Evolutionary conservation across 768 basidiomycete species (phyloP), one percentile per base, ranked within the genome.

Genomic region (Boletales sp.): DNA sequence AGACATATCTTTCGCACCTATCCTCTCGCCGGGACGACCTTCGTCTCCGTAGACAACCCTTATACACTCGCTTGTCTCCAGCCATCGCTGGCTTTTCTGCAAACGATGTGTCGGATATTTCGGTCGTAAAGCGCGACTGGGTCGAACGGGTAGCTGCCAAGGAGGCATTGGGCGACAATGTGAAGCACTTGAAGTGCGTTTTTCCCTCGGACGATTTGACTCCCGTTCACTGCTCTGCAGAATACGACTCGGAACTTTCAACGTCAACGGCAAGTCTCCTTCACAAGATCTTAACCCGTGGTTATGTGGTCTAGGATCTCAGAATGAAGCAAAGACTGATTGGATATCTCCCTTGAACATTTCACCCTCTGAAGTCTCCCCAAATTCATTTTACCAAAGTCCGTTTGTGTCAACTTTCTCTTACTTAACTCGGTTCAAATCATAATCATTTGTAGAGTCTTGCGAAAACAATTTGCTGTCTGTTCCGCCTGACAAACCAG

Each of bases 251-350:
- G 88, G 90, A 18, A 88, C 87, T 0, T 93, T 92, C 72, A 93
- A 93, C 57, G 89, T 92, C 41, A 90, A 90, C 57, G 89, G 87
- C 2, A 83, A 82, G 59, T 56, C 78, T 34, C 87, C 90, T 1
- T 81, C 84, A 3, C 84, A 87, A 55, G 86, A 89, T 60, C 68
- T 92, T 9, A 78, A 80, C 5, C 64, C 76, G 3, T 91, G 89
- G 87, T 59, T 89, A 30, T 70, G 78, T 38, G 64, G 70, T 8
- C 21, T 34, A 8, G 46, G 28, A 41, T 32, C 44, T 12, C 31
- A 46, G 28, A n/a, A 32, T 8, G 42, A 46, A 12, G 13, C 3
- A 0, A 56, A 53, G 28, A n/a, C 52, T 17, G 54, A 55, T 40
- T 64, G 55, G 44, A 67, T 72, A 34, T 72, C 74, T 30, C 70